phyloP scores from a whole-genome alignment of 192 early-diverging fungal species.

The Backusella parvicylindrica region DNA sequence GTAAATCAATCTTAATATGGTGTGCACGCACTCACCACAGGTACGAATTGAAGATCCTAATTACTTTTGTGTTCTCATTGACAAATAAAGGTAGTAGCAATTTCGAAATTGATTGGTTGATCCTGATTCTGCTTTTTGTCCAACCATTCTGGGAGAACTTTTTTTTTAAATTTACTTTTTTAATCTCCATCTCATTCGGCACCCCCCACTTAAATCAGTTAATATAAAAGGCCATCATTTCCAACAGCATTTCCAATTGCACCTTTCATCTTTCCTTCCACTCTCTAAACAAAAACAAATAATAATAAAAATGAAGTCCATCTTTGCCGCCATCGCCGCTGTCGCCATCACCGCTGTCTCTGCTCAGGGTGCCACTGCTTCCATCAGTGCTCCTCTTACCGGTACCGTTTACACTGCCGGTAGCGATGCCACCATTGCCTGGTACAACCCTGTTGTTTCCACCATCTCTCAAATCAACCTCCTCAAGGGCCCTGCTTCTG shows the following conservation, averaged over 20 bases:
- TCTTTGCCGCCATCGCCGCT: background rate
- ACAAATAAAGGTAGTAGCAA: background rate
- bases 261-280: slow-evolving; percentile 3
- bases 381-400: slow-evolving; percentile 18
- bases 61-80: background rate
- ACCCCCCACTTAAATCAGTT: background rate
- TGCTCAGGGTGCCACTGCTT: slow-evolving; percentile 14
- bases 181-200: background rate
- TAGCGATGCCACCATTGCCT: slow-evolving; percentile 9
- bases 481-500: slow-evolving; percentile 17
- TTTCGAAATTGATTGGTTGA: background rate
- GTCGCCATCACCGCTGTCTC: slow-evolving; percentile 17
- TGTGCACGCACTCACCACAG: background rate
- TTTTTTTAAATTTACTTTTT: background rate
- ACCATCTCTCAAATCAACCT: slow-evolving; percentile 22
- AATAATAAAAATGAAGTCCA: slow-evolving; percentile 7
- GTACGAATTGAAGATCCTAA: slow-evolving; percentile 4
- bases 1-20: slow-evolving; percentile 2
- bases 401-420: slow-evolving; percentile 19
- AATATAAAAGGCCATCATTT: slow-evolving; percentile 1
- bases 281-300: slow-evolving; percentile 4
- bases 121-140: background rate
- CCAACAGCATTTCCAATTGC: background rate
- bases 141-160: slow-evolving; percentile 4
- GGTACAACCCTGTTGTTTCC: slow-evolving; percentile 11